phyloP scores from a whole-genome alignment of 257 asterid species.

The Parsonsia alboflavescens region DNA sequence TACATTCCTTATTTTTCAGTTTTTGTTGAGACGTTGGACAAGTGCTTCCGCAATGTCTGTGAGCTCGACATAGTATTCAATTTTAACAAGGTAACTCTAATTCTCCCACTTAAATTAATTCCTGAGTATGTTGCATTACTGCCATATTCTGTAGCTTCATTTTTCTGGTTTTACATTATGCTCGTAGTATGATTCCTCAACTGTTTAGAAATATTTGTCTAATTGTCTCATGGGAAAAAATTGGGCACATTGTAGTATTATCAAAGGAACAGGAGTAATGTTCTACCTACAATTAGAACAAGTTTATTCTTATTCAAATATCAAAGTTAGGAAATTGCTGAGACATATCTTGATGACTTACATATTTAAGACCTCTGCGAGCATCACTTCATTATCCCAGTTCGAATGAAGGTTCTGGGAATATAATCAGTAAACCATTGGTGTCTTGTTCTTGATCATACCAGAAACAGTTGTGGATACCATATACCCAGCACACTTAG shows the following conservation, averaged over 20 bases:
- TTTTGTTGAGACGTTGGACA: constrained; percentile 92
- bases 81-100: constrained; percentile 68
- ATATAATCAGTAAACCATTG: background rate
- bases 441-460: background rate
- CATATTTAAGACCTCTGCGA: background rate
- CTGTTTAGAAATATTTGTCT: background rate
- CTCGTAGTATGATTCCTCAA: background rate
- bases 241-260: background rate
- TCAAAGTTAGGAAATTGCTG: background rate
- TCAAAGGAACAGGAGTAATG: background rate
- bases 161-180: background rate
- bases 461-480: background rate
- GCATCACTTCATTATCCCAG: background rate
- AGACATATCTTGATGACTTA: background rate
- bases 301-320: background rate
- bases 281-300: background rate
- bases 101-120: constrained; percentile 12
- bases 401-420: background rate
- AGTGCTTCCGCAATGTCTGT: constrained; percentile 84
- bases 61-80: constrained; percentile 92
- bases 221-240: background rate
- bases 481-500: background rate
- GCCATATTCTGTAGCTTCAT: background rate
- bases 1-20: constrained; percentile 41
- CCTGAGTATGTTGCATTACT: background rate